Base-by-base conservation (phyloP, 1,284 basidiomycete genomes). In the Coriolopsis trogii region DNA sequence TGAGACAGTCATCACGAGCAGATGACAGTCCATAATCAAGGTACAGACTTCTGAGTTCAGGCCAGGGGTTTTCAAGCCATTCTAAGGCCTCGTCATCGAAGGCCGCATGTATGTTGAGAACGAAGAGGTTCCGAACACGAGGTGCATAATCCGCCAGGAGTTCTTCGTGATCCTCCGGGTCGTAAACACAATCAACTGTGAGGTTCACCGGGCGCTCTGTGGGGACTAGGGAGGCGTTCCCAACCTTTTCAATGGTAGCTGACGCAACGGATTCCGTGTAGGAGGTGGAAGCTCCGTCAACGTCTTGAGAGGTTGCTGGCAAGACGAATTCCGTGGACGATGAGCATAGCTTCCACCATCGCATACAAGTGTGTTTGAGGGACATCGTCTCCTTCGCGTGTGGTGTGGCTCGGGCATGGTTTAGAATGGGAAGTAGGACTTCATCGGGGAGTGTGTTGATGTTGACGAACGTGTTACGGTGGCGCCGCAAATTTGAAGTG, bases 401-500 rank as follows among this genome's bases (percentile, higher is more conserved):
- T 33, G 34, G 16, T 29, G n/a, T 28, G 33, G 18, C 3, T 24
- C 38, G 10, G 44, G 34, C 9, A 15, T 18, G n/a, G 16, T 36
- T 16, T 28, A 37, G 34, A n/a, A 46, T 46, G 15, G 44, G 24
- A 8, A 46, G 25, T 13, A 46, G 44, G 12, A 46, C n/a, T 21
- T 46, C 44, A 36, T 46, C 44, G 26, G 44, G 34, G 18, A 46
- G 13, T 16, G 12, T 28, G 26, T 46, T 46, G 34, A 46, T 46
- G 10, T 7, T 36, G 34, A 37, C 16, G 18, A 46, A 20, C 0
- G 26, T 18, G 20, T 46, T 46, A 25, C 34, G 36, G 1, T 20
- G 25, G 2, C 31, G 42, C n/a, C n/a, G n/a, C n/a, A n/a, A n/a
- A n/a, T n/a, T n/a, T n/a, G n/a, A n/a, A n/a, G n/a, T n/a, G n/a